phyloP scores from a whole-genome alignment of 2,329 filamentous ascomycete species.

The Beauveria asiatica region DNA sequence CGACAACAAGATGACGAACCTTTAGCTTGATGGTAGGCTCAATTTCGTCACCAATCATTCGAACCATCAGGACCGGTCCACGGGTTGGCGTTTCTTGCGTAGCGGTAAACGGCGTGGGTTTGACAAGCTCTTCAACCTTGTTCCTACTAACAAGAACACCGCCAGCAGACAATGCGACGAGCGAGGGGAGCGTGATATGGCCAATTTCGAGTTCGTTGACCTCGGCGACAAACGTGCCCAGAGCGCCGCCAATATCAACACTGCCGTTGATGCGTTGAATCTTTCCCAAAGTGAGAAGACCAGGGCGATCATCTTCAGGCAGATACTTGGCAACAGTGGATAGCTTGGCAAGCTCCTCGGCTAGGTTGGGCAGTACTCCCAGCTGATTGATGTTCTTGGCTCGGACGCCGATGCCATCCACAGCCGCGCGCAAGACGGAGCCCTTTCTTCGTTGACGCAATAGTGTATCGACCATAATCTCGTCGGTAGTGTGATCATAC shows the following conservation, averaged over 20 bases:
- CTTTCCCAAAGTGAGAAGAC: constrained; percentile 65
- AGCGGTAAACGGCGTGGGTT: constrained; percentile 32
- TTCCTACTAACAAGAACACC: constrained; percentile 56
- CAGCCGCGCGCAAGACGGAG: constrained; percentile 62
- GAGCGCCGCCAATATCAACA: constrained; percentile 55
- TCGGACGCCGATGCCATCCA: constrained; percentile 55
- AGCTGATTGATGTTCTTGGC: constrained; percentile 58
- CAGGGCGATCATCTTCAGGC: constrained; percentile 89
- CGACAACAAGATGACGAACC: constrained; percentile 72
- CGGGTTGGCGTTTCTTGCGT: constrained; percentile 19
- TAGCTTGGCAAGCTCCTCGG: constrained; percentile 70
- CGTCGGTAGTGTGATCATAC: constrained; percentile 76
- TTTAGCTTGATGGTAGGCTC: constrained; percentile 87
- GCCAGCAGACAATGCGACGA: constrained; percentile 70
- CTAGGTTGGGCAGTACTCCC: constrained; percentile 59
- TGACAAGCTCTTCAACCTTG: constrained; percentile 61
- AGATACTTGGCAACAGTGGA: constrained; percentile 89
- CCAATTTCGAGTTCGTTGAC: constrained; percentile 59
- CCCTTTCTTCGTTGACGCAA: constrained; percentile 81
- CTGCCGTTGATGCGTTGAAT: constrained; percentile 55
- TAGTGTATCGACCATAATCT: constrained; percentile 89
- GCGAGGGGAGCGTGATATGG: constrained; percentile 75
- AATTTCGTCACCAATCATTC: constrained; percentile 89
- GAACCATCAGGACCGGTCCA: constrained; percentile 63
- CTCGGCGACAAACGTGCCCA: constrained; percentile 57